Percentiles rank a stretch among this genome's conserved stretches.
phyloP scores from a whole-genome alignment of 2,329 filamentous ascomycete genomes.

The Arthrinium phaeospermum region DNA sequence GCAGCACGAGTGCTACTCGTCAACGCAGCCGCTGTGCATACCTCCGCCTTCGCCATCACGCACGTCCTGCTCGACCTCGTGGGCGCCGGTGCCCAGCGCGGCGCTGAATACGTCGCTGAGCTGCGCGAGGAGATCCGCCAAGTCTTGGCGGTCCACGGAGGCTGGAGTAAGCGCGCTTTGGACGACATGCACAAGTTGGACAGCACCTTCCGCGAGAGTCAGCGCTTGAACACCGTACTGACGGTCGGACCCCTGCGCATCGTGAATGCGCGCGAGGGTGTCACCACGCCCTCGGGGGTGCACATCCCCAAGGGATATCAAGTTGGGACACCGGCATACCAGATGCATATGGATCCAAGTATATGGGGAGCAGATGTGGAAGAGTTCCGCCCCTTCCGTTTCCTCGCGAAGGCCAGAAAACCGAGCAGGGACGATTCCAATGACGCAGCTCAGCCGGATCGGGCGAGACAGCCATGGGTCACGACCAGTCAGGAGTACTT shows the following conservation, averaged over 20 bases:
- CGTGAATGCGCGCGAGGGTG: constrained; percentile 34
- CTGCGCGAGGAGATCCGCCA: constrained; percentile 49
- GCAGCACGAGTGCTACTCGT: constrained; percentile 39
- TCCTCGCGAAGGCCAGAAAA: constrained; percentile 24
- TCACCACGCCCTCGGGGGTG: constrained; percentile 42
- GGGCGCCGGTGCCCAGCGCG: constrained; percentile 36
- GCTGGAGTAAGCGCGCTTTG: constrained; percentile 43
- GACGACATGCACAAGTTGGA: constrained; percentile 45
- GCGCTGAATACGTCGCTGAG: constrained; percentile 44
- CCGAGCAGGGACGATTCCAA: not conserved
- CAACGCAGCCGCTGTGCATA: constrained; percentile 47
- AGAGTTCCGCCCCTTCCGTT: constrained; percentile 34
- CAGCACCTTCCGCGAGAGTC: constrained; percentile 47
- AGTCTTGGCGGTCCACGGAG: constrained; percentile 36
- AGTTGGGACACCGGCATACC: constrained; percentile 38
- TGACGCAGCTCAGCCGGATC: not conserved
- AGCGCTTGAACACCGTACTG: constrained; percentile 42
- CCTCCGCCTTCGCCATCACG: constrained; percentile 39
- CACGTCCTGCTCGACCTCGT: constrained; percentile 50
- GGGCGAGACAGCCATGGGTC: constrained; percentile 28
- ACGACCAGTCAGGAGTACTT: constrained; percentile 39
- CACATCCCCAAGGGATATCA: constrained; percentile 37
- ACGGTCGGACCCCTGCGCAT: constrained; percentile 34
- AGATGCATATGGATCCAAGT: constrained; percentile 43
- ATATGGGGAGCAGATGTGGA: constrained; percentile 52